These are phyloP conservation scores for Microsporum ferrugineum DNA, from an alignment of 2,329 filamentous ascomycete genomes.

Conservation along the genomic window DNA sequence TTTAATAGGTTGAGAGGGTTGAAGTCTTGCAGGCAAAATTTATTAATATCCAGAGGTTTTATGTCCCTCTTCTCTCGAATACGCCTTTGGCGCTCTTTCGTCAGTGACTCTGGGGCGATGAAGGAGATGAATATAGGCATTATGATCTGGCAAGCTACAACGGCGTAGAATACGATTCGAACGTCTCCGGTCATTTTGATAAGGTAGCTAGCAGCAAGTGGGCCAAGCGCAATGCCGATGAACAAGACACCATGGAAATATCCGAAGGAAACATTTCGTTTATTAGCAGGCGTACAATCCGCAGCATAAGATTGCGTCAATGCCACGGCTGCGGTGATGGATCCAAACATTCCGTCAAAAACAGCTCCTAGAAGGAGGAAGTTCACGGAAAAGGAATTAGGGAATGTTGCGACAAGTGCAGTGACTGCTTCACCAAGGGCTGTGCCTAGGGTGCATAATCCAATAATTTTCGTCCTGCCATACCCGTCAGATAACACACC, in stretches of 20 bases:
- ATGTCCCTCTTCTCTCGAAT: constrained; percentile 57
- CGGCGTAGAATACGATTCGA: constrained; percentile 73
- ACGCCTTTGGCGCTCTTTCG: constrained; percentile 55
- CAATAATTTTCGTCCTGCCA: constrained; percentile 64
- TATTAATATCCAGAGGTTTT: constrained; percentile 27
- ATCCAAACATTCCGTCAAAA: constrained; percentile 74
- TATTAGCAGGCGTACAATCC: constrained; percentile 73
- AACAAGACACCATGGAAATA: constrained; percentile 87
- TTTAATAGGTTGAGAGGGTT: constrained; percentile 56
- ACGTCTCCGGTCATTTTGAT: constrained; percentile 65
- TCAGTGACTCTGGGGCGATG: constrained; percentile 73
- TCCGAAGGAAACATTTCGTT: constrained; percentile 71
- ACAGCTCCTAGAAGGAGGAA: constrained; percentile 67
- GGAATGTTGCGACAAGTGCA: constrained; percentile 64
- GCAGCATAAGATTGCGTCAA: constrained; percentile 76
- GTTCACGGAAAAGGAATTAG: constrained; percentile 60
- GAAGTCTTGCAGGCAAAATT: constrained; percentile 21
- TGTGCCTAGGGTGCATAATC: constrained; percentile 61
- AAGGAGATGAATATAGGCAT: constrained; percentile 64
- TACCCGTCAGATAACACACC: constrained; percentile 79
- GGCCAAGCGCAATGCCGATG: constrained; percentile 75
- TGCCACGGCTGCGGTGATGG: constrained; percentile 72
- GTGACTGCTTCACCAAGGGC: constrained; percentile 64
- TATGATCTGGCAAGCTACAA: constrained; percentile 57
- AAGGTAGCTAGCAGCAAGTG: constrained; percentile 67